Percentiles rank a stretch among this genome's conserved stretches.
Conservation (phyloP, 2,329 filamentous ascomycete genomes). For the Neospermospora avenae region DNA sequence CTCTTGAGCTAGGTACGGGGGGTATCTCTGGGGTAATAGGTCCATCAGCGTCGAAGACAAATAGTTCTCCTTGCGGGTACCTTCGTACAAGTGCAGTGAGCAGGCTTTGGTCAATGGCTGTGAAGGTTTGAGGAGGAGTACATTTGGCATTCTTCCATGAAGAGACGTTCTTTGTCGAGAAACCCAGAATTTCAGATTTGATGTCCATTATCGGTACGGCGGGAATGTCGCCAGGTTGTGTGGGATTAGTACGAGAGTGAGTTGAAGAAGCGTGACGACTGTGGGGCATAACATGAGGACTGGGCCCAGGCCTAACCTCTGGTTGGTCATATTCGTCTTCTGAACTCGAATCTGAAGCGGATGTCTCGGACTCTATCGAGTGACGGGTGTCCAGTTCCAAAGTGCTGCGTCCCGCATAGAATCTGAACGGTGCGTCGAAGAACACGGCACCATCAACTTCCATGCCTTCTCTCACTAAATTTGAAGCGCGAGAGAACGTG, state of each 20-base stretch:
- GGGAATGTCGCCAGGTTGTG: not conserved
- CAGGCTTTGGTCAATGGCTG: slow-evolving; percentile 24
- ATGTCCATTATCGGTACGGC: not conserved
- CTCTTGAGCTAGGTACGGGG: not conserved
- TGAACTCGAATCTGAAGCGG: not conserved
- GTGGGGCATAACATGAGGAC: slow-evolving; percentile 8
- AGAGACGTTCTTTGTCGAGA: slow-evolving; percentile 23
- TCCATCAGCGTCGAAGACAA: slow-evolving; percentile 28
- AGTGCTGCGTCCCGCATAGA: slow-evolving; percentile 27
- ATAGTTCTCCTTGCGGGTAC: slow-evolving; percentile 31
- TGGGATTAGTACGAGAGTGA: not conserved
- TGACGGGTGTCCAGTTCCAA: slow-evolving; percentile 22
- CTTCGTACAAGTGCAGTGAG: slow-evolving; percentile 24
- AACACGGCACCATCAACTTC: slow-evolving; percentile 31
- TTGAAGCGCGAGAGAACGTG: slow-evolving; percentile 31
- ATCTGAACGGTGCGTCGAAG: slow-evolving; percentile 29
- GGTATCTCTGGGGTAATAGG: slow-evolving; percentile 10
- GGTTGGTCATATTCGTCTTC: slow-evolving; percentile 6
- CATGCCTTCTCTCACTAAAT: slow-evolving; percentile 31
- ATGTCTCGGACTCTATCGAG: slow-evolving; percentile 7
- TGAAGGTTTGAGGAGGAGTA: slow-evolving; percentile 12
- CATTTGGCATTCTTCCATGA: slow-evolving; percentile 19
- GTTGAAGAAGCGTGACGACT: not conserved
- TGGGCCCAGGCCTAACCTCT: slow-evolving; percentile 15
- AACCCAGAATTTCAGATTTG: slow-evolving; percentile 29